These are phyloP conservation scores for Ustilago tritici DNA, from an alignment of 1,284 basidiomycete genomes.

Conservation along the genomic window DNA sequence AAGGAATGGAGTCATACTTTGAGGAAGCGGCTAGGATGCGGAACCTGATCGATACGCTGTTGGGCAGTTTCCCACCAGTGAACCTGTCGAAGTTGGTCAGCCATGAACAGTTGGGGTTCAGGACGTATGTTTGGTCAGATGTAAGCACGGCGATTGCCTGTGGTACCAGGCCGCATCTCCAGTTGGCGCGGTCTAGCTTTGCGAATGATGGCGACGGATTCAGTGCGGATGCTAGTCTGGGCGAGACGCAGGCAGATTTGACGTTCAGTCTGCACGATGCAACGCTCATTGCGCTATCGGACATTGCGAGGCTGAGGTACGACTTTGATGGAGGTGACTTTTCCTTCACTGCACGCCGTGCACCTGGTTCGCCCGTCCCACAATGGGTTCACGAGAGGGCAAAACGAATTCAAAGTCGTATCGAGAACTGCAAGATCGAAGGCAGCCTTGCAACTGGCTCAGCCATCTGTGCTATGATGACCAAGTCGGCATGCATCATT, in stretches of 20 bases:
- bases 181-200: conserved; percentile 30
- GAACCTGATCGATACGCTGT: conserved; percentile 24
- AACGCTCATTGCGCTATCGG: conserved; percentile 33
- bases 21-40: conserved; percentile 38
- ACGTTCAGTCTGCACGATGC: conserved; percentile 33
- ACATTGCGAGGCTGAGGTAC: conserved; percentile 39
- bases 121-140: conserved; percentile 44
- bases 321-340: conserved; percentile 45
- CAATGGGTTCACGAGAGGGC: conserved; percentile 40
- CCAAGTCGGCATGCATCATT: conserved; percentile 31
- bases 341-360: conserved; percentile 14
- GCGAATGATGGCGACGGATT: not conserved
- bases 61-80: conserved; percentile 38
- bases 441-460: conserved; percentile 21
- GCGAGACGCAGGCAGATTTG: conserved; percentile 1
- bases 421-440: conserved; percentile 24
- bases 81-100: conserved; percentile 28
- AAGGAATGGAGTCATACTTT: conserved; percentile 41
- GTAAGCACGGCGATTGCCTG: conserved; percentile 39
- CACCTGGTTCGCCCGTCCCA: conserved; percentile 22
- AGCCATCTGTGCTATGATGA: conserved; percentile 36
- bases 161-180: conserved; percentile 38
- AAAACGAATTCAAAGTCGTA: conserved; percentile 23
- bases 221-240: not conserved
- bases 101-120: conserved; percentile 35